phyloP scores from a whole-genome alignment of 2,329 filamentous ascomycete species.

The Epichloe uncinata region DNA sequence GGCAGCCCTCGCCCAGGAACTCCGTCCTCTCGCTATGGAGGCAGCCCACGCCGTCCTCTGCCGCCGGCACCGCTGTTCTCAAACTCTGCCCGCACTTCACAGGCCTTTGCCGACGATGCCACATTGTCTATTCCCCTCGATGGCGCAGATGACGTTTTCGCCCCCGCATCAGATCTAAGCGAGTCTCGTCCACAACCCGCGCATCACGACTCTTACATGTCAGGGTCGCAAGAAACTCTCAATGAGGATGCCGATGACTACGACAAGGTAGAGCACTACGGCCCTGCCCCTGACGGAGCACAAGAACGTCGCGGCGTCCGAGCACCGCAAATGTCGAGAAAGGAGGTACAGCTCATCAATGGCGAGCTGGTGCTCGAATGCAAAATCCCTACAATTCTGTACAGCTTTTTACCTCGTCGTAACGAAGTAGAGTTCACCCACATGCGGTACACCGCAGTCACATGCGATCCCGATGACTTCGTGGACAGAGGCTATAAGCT shows the following conservation, averaged over 20 bases:
- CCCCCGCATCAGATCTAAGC: conserved; percentile 40
- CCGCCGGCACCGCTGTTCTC: conserved; percentile 82
- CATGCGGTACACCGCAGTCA: conserved; percentile 98
- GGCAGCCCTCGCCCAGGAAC: conserved; percentile 84
- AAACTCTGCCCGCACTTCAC: conserved; percentile 33
- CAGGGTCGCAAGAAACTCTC: conserved; percentile 39
- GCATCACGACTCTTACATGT: conserved; percentile 43
- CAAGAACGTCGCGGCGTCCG: conserved; percentile 81
- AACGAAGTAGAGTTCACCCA: conserved; percentile 96
- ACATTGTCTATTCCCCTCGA: conserved; percentile 60
- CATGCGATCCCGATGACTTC: conserved; percentile 92
- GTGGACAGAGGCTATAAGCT: conserved; percentile 80
- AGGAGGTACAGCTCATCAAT: conserved; percentile 93
- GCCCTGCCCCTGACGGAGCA: conserved; percentile 71
- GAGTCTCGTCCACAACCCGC: conserved; percentile 36
- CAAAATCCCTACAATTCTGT: conserved; percentile 96
- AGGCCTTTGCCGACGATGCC: conserved; percentile 49
- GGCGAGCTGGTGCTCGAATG: conserved; percentile 95
- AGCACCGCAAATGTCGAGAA: conserved; percentile 76
- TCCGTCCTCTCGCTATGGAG: conserved; percentile 76
- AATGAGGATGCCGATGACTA: conserved; percentile 29
- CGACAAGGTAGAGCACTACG: conserved; percentile 66
- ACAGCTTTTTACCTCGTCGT: conserved; percentile 86
- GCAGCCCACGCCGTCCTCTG: conserved; percentile 73
- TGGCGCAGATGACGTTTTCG: conserved; percentile 62